Evolutionary conservation across 2,329 filamentous ascomycete genomes (phyloP).

Genomic region (Arachnomyces sp.): DNA sequence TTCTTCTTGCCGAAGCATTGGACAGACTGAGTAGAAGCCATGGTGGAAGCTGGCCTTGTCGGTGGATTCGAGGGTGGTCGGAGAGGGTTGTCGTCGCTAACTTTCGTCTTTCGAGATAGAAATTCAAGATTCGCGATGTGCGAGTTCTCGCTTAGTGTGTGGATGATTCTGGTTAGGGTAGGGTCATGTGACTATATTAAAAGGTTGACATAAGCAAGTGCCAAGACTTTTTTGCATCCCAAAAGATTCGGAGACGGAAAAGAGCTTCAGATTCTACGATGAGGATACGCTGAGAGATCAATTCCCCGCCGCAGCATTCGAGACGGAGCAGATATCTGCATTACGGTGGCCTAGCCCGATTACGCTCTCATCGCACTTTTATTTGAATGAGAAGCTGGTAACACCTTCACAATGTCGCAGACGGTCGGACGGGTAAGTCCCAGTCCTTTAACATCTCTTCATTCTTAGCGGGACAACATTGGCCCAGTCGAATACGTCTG

Average conservation of each 20-base stretch:
- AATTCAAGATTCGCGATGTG: slow-evolving; percentile 25
- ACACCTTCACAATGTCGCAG: slow-evolving; percentile 32
- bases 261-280: background rate
- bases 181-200: slow-evolving; percentile 22
- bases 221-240: no score
- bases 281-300: background rate
- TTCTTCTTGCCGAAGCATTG: slow-evolving; percentile 99
- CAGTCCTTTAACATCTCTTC: slow-evolving; percentile 2
- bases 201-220: slow-evolving; percentile 6
- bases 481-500: slow-evolving; percentile 3
- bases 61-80: slow-evolving; percentile 19
- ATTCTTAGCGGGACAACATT: background rate
- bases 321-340: background rate
- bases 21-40: slow-evolving; percentile 71
- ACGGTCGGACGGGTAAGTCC: slow-evolving; percentile 36
- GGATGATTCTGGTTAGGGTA: slow-evolving; percentile 16
- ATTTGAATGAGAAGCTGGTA: slow-evolving; percentile 6
- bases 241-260: background rate
- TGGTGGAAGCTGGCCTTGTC: slow-evolving; percentile 41
- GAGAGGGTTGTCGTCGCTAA: slow-evolving; percentile 26
- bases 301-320: background rate
- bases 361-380: background rate
- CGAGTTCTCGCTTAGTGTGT: slow-evolving; percentile 36
- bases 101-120: slow-evolving; percentile 20
- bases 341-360: background rate